Percentiles rank a stretch among this genome's conserved stretches.
These are phyloP conservation scores for Penicillium chermesinum DNA, from an alignment of 495 filamentous ascomycete species.

Conservation along the genomic window DNA sequence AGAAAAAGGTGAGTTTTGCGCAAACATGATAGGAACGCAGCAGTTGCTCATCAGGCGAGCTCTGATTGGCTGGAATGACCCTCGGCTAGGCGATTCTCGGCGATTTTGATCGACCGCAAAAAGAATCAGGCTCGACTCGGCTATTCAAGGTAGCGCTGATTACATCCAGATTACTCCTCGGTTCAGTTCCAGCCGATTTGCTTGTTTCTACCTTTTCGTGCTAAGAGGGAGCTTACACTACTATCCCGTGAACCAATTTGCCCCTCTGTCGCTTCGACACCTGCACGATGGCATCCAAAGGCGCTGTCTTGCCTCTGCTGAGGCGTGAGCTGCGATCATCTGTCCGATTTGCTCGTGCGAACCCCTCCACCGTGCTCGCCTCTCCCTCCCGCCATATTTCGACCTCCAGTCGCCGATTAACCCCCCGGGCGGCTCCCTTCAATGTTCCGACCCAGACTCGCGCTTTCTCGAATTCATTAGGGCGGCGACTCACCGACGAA, in stretches of 20 bases:
- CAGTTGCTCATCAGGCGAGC: conserved; percentile 14
- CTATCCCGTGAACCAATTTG: not conserved
- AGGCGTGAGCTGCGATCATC: conserved; percentile 38
- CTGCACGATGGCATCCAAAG: conserved; percentile 38
- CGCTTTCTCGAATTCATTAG: conserved; percentile 47
- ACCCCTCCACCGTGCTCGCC: conserved; percentile 23
- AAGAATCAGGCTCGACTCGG: conserved; percentile 14
- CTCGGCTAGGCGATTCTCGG: conserved; percentile 31
- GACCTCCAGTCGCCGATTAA: conserved; percentile 16
- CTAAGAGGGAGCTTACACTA: not conserved
- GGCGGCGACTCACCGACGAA: conserved; percentile 45
- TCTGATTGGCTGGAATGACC: conserved; percentile 28
- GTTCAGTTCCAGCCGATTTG: not conserved
- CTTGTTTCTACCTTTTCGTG: not conserved
- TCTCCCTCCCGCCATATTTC: conserved; percentile 20
- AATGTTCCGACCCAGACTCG: conserved; percentile 27
- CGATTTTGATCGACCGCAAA: conserved; percentile 10
- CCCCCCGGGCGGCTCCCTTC: conserved; percentile 22
- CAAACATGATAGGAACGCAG: no score
- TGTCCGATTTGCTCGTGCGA: conserved; percentile 24
- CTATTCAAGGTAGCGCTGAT: conserved; percentile 15
- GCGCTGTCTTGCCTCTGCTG: conserved; percentile 39
- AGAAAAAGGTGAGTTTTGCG: no score
- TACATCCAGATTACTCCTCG: conserved; percentile 9
- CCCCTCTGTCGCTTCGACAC: not conserved